Evolutionary conservation across 495 filamentous ascomycete genomes (phyloP), one percentile per base, ranked within the genome.

Genomic region (Penicillium bialowiezense): DNA sequence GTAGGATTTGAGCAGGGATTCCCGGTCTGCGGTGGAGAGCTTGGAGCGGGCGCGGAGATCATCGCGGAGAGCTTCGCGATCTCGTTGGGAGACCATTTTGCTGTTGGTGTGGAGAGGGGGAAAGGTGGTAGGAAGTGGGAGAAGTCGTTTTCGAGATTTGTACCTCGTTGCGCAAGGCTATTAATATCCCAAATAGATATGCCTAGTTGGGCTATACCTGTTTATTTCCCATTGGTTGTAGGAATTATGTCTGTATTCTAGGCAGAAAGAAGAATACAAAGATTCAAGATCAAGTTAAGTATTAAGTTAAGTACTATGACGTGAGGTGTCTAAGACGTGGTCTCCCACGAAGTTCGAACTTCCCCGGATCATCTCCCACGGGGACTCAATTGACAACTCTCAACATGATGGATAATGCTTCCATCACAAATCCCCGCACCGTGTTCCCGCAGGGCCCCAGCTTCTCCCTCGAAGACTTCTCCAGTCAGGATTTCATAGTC

Each of bases 401-500:
- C 42, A 70, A 65, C 51, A 71, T 71, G 62, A 63, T 60, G 51
- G 72, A 74, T 51, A 70, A 64, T 67, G 59, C 67, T 64, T 71
- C 70, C 55, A 54, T 69, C n/a, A n/a, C n/a, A 37, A 53, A 47
- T 33, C 52, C 71, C 39, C 80, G 86, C 67, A 72, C 85, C 33
- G 75, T 91, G 56, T 91, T 90, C 66, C 86, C 86, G 37, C 79
- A 82, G 62, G 88, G 86, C 17, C 88, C 88, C 37, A 82, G 77
- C 67, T 95, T 95, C 72, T 87, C 82, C 6, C 77, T 95, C 54
- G 89, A 95, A 17, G 88, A 89, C 67, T 96, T 97, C 75, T 92
- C 89, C 37, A 69, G 73, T 48, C 76, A 76, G 17, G 93, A 97
- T 71, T 99, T 96, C 69, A 96, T 97, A 53, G 95, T 96, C 51